Conservation (phyloP, 768 basidiomycete genomes). For the Tulasnella sp. region DNA sequence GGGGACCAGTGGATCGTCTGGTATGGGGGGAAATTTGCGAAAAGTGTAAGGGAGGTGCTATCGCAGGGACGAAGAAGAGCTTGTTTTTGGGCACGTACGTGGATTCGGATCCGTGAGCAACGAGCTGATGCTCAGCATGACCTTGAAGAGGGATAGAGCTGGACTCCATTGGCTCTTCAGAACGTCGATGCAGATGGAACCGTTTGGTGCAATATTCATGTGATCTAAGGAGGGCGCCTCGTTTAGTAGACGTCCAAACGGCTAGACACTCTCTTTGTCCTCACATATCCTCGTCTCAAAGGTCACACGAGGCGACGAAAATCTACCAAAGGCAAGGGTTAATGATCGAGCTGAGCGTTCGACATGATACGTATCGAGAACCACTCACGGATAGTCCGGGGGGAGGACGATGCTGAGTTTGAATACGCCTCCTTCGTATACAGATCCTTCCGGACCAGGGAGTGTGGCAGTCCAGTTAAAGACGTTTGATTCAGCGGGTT, state of each 20-base stretch:
- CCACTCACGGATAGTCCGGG: slow-evolving; percentile 72
- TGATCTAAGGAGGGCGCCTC: slow-evolving; percentile 51
- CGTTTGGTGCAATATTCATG: slow-evolving; percentile 59
- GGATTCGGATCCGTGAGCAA: slow-evolving; percentile 95
- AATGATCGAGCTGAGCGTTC: slow-evolving; percentile 4
- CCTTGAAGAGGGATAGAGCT: slow-evolving; percentile 90
- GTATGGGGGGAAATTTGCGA: not conserved
- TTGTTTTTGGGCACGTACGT: slow-evolving; percentile 54
- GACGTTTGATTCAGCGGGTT: slow-evolving; percentile 62
- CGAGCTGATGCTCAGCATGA: slow-evolving; percentile 90
- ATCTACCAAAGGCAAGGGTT: slow-evolving; percentile 49
- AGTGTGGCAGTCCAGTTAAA: slow-evolving; percentile 77
- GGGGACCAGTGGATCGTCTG: slow-evolving; percentile 53
- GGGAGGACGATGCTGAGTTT: slow-evolving; percentile 66
- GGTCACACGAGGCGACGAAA: slow-evolving; percentile 75
- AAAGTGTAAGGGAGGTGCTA: not conserved
- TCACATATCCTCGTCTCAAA: slow-evolving; percentile 59
- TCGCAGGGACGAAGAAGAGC: not conserved
- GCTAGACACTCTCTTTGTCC: not conserved
- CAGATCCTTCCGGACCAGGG: slow-evolving; percentile 80
- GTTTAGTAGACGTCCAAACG: not conserved
- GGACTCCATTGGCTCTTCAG: slow-evolving; percentile 95
- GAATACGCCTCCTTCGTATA: slow-evolving; percentile 77
- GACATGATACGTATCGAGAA: not conserved
- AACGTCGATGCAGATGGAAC: slow-evolving; percentile 81